Base-by-base conservation (phyloP, 768 basidiomycete species). In the Russula olivacea region DNA sequence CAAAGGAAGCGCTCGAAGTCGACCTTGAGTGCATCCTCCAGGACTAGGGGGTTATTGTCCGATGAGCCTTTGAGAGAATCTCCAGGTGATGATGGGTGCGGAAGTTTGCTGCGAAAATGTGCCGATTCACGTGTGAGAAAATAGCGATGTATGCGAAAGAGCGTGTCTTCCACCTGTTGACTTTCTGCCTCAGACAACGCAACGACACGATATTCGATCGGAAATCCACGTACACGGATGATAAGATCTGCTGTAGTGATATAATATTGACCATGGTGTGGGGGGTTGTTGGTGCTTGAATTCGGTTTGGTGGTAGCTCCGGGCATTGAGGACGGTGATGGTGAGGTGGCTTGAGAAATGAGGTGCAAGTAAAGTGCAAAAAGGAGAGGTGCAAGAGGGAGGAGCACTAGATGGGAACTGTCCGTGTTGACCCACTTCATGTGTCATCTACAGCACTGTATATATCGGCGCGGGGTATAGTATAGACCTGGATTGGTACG, bases 161-260 rank as follows among this genome's bases (percentile, higher is more conserved):
- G 55, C 0, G 55, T 58, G 23, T 59, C 49, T 17, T 67, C 60
- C 6, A 63, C 65, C 65, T 67, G 40, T 40, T 32, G 2, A 32
- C 5, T 32, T 15, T 5, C 7, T 12, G 15, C 17, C 11, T 59
- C n/a, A 55, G 48, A 41, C 10, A 50, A 34, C 8, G 14, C 6
- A 43, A 34, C 17, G 15, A 41, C 38, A 48, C 7, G 30, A 30
- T n/a, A 38, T 17, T 17, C n/a, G 30, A 55, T 28, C 17, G 14
- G 19, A 25, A 28, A 14, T 19, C 65, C 63, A 66, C 72, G 69
- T 47, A 73, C 72, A 15, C 68, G 64, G 63, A 74, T 63, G 53
- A 74, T 58, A n/a, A 85, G 65, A 65, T 86, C 85, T 0, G 80
- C 87, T 0, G 79, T 79, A 0, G 74, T 70, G 14, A 88, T 69